Percentiles rank a stretch among this genome's conserved stretches.
Conservation (phyloP, 352 stramenopile species). For the Pythium angustatum region DNA sequence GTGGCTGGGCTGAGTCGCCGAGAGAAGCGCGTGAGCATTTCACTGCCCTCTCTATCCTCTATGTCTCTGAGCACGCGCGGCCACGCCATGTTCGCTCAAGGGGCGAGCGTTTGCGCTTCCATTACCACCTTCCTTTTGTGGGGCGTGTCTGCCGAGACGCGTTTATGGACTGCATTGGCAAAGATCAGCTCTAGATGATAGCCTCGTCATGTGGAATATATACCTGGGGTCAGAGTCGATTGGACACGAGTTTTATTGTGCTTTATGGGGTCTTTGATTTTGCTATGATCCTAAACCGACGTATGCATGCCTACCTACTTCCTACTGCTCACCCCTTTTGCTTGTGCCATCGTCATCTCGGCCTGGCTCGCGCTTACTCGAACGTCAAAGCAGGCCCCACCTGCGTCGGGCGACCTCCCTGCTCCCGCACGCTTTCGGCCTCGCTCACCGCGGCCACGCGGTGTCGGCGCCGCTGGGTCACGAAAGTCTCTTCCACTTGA, state of each 20-base stretch:
- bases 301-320: neutral
- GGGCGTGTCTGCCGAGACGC: too few species aligned
- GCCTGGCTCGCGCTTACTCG: neutral
- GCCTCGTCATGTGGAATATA: neutral
- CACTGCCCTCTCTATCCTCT: too few species aligned
- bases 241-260: constrained; percentile 6
- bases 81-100: too few species aligned
- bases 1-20: too few species aligned
- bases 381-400: neutral
- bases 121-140: too few species aligned
- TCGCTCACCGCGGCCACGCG: neutral
- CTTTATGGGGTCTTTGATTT: neutral
- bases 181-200: neutral
- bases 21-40: too few species aligned
- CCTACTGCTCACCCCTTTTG: neutral
- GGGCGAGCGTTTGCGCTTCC: too few species aligned
- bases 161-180: neutral
- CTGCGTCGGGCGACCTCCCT: constrained; percentile 4
- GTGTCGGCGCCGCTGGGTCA: neutral
- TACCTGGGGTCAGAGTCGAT: neutral
- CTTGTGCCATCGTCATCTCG: neutral
- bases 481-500: neutral
- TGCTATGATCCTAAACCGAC: neutral
- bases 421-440: neutral
- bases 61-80: too few species aligned